Conservation (phyloP, 2,329 filamentous ascomycete genomes). For the Arachnomyces sp. region DNA sequence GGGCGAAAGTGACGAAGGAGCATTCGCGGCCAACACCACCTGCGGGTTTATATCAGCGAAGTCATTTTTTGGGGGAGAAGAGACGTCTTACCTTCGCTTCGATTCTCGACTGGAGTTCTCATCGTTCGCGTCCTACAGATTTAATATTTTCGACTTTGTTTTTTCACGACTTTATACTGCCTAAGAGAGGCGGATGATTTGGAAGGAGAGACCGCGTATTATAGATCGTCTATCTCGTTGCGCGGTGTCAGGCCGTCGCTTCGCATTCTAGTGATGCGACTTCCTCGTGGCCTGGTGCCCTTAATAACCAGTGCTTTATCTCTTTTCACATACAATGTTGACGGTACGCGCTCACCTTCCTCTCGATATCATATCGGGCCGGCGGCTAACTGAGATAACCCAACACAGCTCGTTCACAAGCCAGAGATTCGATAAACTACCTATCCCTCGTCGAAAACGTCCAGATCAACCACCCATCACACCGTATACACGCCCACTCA, state of each 20-base stretch:
- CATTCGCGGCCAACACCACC: too few species aligned
- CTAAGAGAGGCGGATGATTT: too few species aligned
- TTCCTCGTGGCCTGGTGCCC: conserved; percentile 18
- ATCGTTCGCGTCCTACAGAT: conserved; percentile 1
- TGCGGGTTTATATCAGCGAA: too few species aligned
- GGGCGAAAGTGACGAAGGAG: too few species aligned
- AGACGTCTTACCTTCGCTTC: too few species aligned
- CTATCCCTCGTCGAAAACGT: conserved; percentile 66
- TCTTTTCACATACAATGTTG: conserved; percentile 15
- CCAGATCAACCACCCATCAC: conserved; percentile 67
- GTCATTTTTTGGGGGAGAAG: too few species aligned
- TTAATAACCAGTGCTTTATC: conserved; percentile 20
- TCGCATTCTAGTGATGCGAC: conserved; percentile 18
- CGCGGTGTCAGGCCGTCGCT: conserved; percentile 7
- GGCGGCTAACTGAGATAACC: conserved; percentile 1
- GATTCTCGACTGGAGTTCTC: not conserved
- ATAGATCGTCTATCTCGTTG: not conserved
- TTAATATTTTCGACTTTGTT: not conserved
- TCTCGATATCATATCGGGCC: conserved; percentile 4
- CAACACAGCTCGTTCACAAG: conserved; percentile 56
- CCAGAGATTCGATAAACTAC: conserved; percentile 67
- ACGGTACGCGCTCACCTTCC: conserved; percentile 10
- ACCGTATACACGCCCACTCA: conserved; percentile 70
- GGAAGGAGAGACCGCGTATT: too few species aligned
- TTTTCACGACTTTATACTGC: not conserved